Evolutionary conservation across 192 early-diverging fungal genomes (phyloP).

Genomic region (Phycomyces blakesleeanus): DNA sequence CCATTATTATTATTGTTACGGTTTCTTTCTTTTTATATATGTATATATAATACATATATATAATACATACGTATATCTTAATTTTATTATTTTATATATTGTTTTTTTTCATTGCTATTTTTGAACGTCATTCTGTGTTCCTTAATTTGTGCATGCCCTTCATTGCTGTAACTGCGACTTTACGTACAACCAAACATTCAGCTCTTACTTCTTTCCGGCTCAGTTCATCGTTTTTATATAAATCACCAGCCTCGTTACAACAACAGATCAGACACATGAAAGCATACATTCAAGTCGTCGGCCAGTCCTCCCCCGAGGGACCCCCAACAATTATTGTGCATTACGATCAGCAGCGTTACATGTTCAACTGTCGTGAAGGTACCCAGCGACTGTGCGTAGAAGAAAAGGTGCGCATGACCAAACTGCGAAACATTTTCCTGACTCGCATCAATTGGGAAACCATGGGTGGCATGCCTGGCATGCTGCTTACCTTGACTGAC

Average conservation of each 20-base stretch:
- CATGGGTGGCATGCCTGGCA: slow-evolving; percentile 88
- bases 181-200: too few relatives aligned
- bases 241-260: background rate
- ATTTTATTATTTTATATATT: too few relatives aligned
- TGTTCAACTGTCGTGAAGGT: slow-evolving; percentile 94
- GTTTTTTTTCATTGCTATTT: too few relatives aligned
- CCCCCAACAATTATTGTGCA: slow-evolving; percentile 68
- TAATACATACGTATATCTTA: too few relatives aligned
- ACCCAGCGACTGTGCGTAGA: slow-evolving; percentile 83
- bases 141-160: too few relatives aligned
- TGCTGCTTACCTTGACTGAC: slow-evolving; percentile 88
- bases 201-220: background rate
- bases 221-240: background rate
- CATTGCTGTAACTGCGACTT: too few relatives aligned
- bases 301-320: slow-evolving; percentile 44
- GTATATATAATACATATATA: too few relatives aligned
- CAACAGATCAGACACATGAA: slow-evolving; percentile 42
- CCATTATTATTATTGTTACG: too few relatives aligned
- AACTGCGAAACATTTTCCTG: slow-evolving; percentile 75
- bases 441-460: slow-evolving; percentile 82
- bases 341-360: slow-evolving; percentile 72
- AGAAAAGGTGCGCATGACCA: slow-evolving; percentile 66
- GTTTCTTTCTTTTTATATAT: too few relatives aligned
- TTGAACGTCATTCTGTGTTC: too few relatives aligned
- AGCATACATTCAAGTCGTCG: slow-evolving; percentile 47